These are phyloP conservation scores for Chaetomium globosum DNA, from an alignment of 2,329 filamentous ascomycete species.

Conservation along the genomic window DNA sequence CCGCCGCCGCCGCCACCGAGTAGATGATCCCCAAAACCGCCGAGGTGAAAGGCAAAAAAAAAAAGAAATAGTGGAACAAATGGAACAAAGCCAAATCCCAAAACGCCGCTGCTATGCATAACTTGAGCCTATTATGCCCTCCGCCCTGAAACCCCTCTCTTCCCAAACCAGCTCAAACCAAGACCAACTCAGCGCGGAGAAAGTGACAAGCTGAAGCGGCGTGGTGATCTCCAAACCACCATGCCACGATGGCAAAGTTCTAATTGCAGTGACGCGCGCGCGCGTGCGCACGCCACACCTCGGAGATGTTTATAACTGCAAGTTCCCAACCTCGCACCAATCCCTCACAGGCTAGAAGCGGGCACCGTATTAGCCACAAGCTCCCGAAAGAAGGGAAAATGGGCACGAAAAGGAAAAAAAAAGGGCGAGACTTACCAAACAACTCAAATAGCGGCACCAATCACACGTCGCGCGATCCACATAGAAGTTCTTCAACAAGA, in stretches of 20 bases:
- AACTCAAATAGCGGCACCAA: conserved; percentile 96
- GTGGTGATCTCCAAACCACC: neutral
- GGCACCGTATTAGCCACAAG: neutral
- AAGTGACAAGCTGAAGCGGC: neutral
- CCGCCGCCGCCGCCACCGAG: neutral
- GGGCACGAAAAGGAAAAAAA: conserved; percentile 36
- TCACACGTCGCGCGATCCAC: conserved; percentile 71
- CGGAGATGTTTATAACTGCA: conserved; percentile 19
- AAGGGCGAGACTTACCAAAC: conserved; percentile 68
- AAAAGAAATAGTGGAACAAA: conserved; percentile 16
- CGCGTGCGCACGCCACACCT: neutral
- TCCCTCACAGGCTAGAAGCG: conserved; percentile 60
- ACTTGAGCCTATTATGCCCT: conserved; percentile 11
- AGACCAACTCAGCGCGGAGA: neutral
- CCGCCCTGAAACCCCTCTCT: neutral
- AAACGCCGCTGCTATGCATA: conserved; percentile 34
- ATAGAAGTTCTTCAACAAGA: conserved; percentile 92
- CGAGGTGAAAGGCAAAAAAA: neutral
- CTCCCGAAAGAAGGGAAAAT: neutral
- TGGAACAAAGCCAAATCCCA: conserved; percentile 11
- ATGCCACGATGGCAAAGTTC: neutral
- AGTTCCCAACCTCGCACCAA: conserved; percentile 61
- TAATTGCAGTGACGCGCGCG: neutral
- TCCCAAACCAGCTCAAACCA: neutral
- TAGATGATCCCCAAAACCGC: neutral